A percentile compares a stretch with the other conserved stretches of the same genome.
phyloP scores from a whole-genome alignment of 2,329 filamentous ascomycete species.

The Leptographium procerum region DNA sequence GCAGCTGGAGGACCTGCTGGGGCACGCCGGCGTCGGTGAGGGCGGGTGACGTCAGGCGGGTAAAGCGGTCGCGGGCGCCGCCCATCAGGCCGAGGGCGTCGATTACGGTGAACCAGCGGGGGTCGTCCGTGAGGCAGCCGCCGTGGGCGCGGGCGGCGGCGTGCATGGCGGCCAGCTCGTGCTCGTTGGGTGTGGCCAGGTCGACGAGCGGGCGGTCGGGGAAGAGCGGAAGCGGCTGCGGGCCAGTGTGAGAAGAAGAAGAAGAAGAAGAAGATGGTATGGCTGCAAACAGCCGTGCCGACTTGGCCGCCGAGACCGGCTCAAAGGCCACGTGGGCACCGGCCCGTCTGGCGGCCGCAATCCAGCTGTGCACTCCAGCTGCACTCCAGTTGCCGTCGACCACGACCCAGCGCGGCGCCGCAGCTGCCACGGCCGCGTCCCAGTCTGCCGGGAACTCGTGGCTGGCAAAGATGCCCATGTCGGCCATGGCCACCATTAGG shows the following conservation, averaged over 20 bases:
- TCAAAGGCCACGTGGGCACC: slow-evolving; percentile 64
- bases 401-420: slow-evolving; percentile 64
- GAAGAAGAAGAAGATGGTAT: slow-evolving; percentile 33
- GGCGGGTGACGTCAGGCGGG: slow-evolving; percentile 50
- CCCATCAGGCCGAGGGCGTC: slow-evolving; percentile 59
- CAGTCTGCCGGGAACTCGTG: slow-evolving; percentile 29
- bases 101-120: slow-evolving; percentile 68
- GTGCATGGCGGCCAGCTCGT: slow-evolving; percentile 76
- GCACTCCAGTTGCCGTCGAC: slow-evolving; percentile 81
- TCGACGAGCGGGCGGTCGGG: slow-evolving; percentile 52
- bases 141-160: slow-evolving; percentile 51
- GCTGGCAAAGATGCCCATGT: slow-evolving; percentile 70
- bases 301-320: slow-evolving; percentile 77
- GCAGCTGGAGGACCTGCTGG: slow-evolving; percentile 69
- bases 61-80: slow-evolving; percentile 56
- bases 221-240: too few species aligned
- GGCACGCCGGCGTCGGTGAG: slow-evolving; percentile 75
- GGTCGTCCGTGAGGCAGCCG: slow-evolving; percentile 46
- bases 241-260: too few species aligned
- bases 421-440: slow-evolving; percentile 48
- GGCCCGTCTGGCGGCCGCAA: slow-evolving; percentile 45
- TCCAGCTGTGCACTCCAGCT: slow-evolving; percentile 54
- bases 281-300: slow-evolving; percentile 52
- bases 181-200: slow-evolving; percentile 70
- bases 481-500: slow-evolving; percentile 85